phyloP scores from a whole-genome alignment of 352 stramenopile genomes.

The Detonula confervacea region DNA sequence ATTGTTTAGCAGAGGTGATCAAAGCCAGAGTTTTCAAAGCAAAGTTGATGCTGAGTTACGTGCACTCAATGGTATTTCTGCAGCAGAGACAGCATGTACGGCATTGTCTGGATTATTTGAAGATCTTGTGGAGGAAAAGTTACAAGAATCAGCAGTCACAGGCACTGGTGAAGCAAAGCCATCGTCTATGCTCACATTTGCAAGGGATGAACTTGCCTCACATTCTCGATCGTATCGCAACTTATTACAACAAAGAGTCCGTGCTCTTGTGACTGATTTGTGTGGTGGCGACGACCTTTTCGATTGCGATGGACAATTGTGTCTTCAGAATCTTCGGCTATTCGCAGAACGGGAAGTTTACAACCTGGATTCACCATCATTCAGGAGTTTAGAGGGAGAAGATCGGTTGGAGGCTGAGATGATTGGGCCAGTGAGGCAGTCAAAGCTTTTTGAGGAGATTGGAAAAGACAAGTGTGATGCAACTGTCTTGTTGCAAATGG shows the following conservation, averaged over 20 bases:
- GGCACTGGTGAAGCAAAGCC: conserved; percentile 26
- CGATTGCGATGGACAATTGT: conserved; percentile 46
- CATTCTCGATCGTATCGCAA: conserved; percentile 64
- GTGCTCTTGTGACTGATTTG: conserved; percentile 56
- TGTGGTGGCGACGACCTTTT: conserved; percentile 59
- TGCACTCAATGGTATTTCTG: conserved; percentile 73
- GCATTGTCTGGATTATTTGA: conserved; percentile 68
- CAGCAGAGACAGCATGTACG: conserved; percentile 62
- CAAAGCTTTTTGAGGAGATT: conserved; percentile 62
- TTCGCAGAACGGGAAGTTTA: conserved; percentile 74
- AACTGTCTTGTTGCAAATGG: conserved; percentile 37
- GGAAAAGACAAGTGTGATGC: conserved; percentile 64
- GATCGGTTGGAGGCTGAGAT: conserved; percentile 65
- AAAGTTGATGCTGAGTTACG: conserved; percentile 71
- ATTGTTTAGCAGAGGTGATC: conserved; percentile 26
- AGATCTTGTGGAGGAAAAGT: conserved; percentile 56
- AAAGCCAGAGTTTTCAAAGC: conserved; percentile 48
- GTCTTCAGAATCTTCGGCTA: conserved; percentile 65
- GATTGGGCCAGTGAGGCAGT: conserved; percentile 59
- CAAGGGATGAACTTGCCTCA: conserved; percentile 71
- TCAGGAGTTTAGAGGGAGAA: conserved; percentile 62
- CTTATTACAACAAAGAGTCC: conserved; percentile 52
- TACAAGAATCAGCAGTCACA: conserved; percentile 28
- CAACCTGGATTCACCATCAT: conserved; percentile 60
- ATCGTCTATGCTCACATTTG: conserved; percentile 68